Percentiles rank a stretch among this genome's conserved stretches.
Evolutionary conservation across 2,329 filamentous ascomycete genomes (phyloP).

Genomic region (Magnaporthiopsis rhizophila): DNA sequence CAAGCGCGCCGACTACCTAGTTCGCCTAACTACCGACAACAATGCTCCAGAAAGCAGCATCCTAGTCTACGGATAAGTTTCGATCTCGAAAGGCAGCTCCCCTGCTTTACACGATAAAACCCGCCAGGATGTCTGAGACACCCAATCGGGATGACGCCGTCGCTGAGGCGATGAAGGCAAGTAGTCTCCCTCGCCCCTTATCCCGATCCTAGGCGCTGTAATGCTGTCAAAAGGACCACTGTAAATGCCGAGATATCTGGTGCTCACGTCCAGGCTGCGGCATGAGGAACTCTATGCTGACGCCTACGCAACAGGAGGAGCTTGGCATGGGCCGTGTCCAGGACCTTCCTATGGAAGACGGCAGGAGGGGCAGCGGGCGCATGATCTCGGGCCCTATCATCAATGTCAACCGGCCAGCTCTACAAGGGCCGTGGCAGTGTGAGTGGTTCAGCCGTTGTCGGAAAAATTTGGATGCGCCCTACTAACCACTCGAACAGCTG

Average conservation of each 20-base stretch:
- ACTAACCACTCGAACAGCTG: not conserved
- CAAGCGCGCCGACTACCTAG: too few species aligned
- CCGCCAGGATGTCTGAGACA: not conserved
- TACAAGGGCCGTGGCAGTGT: not conserved
- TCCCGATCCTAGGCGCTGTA: too few species aligned
- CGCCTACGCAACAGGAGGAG: not conserved
- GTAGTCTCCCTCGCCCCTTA: not conserved
- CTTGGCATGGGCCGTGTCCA: constrained; percentile 2
- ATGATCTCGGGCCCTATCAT: not conserved
- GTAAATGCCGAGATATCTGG: too few species aligned
- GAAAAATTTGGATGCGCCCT: not conserved
- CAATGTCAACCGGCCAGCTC: not conserved
- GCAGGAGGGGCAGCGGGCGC: not conserved
- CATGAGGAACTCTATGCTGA: not conserved
- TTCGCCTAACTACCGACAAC: too few species aligned
- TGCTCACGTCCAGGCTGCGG: too few species aligned
- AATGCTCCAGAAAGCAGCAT: too few species aligned
- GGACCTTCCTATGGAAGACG: constrained; percentile 6
- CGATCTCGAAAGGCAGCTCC: too few species aligned
- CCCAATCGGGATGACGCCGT: not conserved
- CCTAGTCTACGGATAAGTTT: too few species aligned
- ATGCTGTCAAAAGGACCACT: too few species aligned
- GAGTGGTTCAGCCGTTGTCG: not conserved
- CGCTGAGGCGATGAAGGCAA: not conserved
- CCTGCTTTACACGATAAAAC: not conserved